phyloP scores from a whole-genome alignment of 2,329 filamentous ascomycete genomes.

The Neonectria hederae region DNA sequence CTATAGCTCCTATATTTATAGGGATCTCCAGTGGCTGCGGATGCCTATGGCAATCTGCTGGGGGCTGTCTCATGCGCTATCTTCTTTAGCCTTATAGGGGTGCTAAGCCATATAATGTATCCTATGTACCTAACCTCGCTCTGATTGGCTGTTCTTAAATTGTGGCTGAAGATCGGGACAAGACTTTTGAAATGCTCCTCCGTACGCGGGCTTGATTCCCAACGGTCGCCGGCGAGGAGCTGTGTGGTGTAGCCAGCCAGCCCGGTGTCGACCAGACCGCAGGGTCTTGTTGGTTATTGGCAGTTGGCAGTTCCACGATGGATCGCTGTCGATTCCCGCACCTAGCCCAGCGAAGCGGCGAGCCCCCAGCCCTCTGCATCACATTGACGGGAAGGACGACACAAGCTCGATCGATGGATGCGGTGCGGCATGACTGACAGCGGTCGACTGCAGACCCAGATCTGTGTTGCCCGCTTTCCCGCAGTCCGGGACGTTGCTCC shows the following conservation, averaged over 20 bases:
- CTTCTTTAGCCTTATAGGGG: too few relatives aligned
- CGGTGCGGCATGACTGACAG: slow-evolving; percentile 14
- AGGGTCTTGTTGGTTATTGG: neutral
- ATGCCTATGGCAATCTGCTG: too few relatives aligned
- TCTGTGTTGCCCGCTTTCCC: neutral
- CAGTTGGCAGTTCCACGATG: too few relatives aligned
- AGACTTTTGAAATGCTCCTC: too few relatives aligned
- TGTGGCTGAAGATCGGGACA: too few relatives aligned
- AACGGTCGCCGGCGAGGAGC: neutral
- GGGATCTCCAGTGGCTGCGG: too few relatives aligned
- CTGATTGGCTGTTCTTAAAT: too few relatives aligned
- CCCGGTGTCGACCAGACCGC: neutral
- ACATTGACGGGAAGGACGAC: neutral
- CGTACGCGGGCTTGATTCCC: neutral
- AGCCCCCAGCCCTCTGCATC: neutral
- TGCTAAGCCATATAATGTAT: too few relatives aligned
- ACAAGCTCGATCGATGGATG: neutral
- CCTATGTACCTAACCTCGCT: too few relatives aligned
- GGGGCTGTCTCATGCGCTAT: too few relatives aligned
- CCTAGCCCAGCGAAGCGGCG: neutral
- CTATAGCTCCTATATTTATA: too few relatives aligned
- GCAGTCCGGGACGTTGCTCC: slow-evolving; percentile 8
- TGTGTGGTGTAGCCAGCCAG: too few relatives aligned
- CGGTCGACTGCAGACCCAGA: slow-evolving; percentile 1
- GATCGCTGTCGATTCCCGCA: neutral